Conservation (phyloP, 352 stramenopile species). For the Phytopythium delawarense region DNA sequence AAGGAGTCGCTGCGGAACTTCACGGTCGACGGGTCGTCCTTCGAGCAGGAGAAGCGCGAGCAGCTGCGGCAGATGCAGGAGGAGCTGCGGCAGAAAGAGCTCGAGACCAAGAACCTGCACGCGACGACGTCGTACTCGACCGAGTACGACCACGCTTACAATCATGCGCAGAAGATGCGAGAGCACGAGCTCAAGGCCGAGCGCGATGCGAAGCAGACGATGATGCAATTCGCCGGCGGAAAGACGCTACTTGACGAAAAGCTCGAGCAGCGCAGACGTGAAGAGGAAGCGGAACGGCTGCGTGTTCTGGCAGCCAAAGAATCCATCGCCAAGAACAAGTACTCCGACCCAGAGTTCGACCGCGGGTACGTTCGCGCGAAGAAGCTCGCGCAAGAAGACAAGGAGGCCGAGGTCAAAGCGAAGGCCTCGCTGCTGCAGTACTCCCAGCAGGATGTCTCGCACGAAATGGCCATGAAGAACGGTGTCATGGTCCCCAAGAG, state of each 20-base stretch:
- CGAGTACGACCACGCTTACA: conserved; percentile 49
- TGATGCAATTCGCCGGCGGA: conserved; percentile 31
- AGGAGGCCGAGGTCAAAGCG: conserved; percentile 51
- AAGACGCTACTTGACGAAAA: conserved; percentile 65
- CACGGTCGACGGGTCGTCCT: conserved; percentile 34
- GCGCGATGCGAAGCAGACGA: conserved; percentile 30
- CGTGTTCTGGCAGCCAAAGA: conserved; percentile 34
- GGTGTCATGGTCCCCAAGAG: conserved; percentile 45
- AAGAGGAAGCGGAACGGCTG: conserved; percentile 43
- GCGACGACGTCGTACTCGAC: conserved; percentile 33
- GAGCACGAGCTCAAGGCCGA: conserved; percentile 35
- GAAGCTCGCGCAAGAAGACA: conserved; percentile 40
- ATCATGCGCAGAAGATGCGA: conserved; percentile 42
- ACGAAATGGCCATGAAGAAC: conserved; percentile 65
- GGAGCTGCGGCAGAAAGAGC: background rate
- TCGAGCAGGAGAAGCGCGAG: conserved; percentile 37
- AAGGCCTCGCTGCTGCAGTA: conserved; percentile 50
- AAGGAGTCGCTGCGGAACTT: conserved; percentile 29
- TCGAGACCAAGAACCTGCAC: conserved; percentile 31
- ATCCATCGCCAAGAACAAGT: conserved; percentile 43
- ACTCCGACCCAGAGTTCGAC: conserved; percentile 44
- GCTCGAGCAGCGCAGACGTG: conserved; percentile 51
- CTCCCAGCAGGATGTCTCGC: conserved; percentile 45
- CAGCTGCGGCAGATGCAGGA: conserved; percentile 16
- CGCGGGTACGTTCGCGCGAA: conserved; percentile 51